phyloP scores from a whole-genome alignment of 495 filamentous ascomycete genomes.

The Aspergillus funiculosus region DNA sequence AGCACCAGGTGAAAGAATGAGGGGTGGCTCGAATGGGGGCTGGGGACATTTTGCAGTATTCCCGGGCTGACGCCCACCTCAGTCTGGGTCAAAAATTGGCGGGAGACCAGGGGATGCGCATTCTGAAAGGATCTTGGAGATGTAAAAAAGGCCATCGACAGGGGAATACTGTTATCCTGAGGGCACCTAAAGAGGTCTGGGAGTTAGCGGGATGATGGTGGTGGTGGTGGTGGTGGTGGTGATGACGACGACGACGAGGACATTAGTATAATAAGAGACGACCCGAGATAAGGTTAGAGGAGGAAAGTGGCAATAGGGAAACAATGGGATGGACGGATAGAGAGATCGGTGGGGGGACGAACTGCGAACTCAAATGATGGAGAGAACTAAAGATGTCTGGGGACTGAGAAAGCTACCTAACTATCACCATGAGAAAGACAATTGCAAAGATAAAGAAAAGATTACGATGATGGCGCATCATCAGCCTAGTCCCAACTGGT shows the following conservation, averaged over 20 bases:
- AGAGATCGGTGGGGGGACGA: too few species aligned
- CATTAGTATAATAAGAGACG: not conserved
- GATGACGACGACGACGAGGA: not conserved
- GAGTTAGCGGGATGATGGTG: not conserved
- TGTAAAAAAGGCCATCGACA: conserved; percentile 48
- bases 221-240: not conserved
- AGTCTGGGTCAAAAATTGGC: conserved; percentile 28
- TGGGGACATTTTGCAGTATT: conserved; percentile 21
- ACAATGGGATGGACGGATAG: not conserved
- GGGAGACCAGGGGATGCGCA: conserved; percentile 35
- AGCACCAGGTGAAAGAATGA: conserved; percentile 70
- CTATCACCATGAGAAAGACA: too few species aligned
- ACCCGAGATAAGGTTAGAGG: conserved; percentile 6
- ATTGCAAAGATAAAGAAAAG: conserved; percentile 1
- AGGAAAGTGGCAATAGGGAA: conserved; percentile 6
- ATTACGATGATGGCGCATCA: conserved; percentile 1
- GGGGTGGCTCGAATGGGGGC: conserved; percentile 49
- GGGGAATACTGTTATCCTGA: not conserved
- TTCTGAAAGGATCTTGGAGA: conserved; percentile 61
- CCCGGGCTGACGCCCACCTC: conserved; percentile 29
- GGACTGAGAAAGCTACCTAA: too few species aligned
- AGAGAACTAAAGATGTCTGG: too few species aligned
- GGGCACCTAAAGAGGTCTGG: not conserved
- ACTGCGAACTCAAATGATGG: too few species aligned
- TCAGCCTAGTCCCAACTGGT: not conserved